Base-by-base conservation (phyloP, 1,284 basidiomycete species). In the Fomitopsis pinicola region DNA sequence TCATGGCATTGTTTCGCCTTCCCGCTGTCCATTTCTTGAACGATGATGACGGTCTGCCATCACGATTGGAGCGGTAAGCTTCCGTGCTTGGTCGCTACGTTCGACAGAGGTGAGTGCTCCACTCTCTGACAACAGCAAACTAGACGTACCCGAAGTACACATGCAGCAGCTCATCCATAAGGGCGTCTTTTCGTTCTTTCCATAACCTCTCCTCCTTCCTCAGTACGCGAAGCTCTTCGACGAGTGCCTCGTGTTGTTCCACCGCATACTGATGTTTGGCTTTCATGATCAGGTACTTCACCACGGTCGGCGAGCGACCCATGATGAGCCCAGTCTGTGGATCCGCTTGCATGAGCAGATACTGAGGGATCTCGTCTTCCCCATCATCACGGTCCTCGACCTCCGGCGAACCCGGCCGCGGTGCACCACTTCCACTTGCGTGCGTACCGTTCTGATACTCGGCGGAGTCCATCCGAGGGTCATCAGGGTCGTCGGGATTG, bases 281-380 rank as follows among this genome's bases (percentile, higher is more conserved):
- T 68, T 92, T 93, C 78, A 84, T 85, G 35, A 91, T 67, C n/a
- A 92, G 75, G 71, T 94, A 93, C 74, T 82, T 83, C 33, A 83
- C 83, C 76, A 87, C 83, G 40, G 79, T 76, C 0, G 82, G 86
- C 26, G 85, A 76, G 17, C 87, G 81, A 2, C 87, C 87, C 64
- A 82, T 71, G 14, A 91, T 82, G 28, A 84, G 73, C 1, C 83
- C 84, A 0, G 85, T 88, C 30, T 73, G 73, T 0, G 83, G 80
- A 64, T 86, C 82, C 62, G 78, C 75, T 26, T 80, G 77, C 15
- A 73, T 72, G 33, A 74, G 65, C 2, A 89, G 75, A 65, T 85
- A 78, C 1, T 75, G 69, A 0, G 88, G 88, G 1, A 90, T 73
- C 1, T 75, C 75, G 22, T 72, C 70, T 46, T 69, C 68, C 2